phyloP scores from a whole-genome alignment of 345 rosid species.

The Kernera saxatilis region DNA sequence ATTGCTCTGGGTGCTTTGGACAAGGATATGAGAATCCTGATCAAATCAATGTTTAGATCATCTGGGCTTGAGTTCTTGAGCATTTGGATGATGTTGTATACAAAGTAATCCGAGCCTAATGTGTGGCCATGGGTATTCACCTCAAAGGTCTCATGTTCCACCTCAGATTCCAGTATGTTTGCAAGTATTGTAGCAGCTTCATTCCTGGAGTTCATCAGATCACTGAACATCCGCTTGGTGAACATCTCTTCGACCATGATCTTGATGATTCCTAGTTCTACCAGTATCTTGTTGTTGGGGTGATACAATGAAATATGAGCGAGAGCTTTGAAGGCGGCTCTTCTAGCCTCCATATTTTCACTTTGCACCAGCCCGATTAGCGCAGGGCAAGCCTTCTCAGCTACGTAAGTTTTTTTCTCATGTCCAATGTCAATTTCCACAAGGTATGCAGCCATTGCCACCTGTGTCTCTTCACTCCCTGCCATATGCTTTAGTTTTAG shows the following conservation, averaged over 20 bases:
- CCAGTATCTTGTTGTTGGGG: constrained; percentile 50
- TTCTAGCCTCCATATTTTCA: constrained; percentile 45
- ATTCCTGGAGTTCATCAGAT: constrained; percentile 53
- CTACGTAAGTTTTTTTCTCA: constrained; percentile 54
- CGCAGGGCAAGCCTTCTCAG: constrained; percentile 58
- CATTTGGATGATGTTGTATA: constrained; percentile 61
- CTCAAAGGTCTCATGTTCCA: constrained; percentile 48
- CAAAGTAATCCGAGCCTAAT: constrained; percentile 59
- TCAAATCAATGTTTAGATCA: constrained; percentile 57
- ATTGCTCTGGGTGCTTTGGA: constrained; percentile 53
- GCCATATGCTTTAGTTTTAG: constrained; percentile 12
- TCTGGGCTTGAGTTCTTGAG: constrained; percentile 66
- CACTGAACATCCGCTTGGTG: constrained; percentile 42
- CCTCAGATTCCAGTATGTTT: constrained; percentile 63
- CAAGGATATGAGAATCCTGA: constrained; percentile 63
- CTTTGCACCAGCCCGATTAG: constrained; percentile 61
- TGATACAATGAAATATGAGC: constrained; percentile 64
- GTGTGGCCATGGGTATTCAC: constrained; percentile 62
- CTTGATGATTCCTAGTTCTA: constrained; percentile 52
- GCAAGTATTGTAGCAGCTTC: constrained; percentile 79
- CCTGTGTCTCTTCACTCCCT: constrained; percentile 67
- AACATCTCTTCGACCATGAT: constrained; percentile 75
- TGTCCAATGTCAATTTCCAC: constrained; percentile 57
- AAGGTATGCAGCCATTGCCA: constrained; percentile 66
- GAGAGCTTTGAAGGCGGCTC: constrained; percentile 64